phyloP scores from a whole-genome alignment of 1,284 basidiomycete genomes.

The Trametes sp. region DNA sequence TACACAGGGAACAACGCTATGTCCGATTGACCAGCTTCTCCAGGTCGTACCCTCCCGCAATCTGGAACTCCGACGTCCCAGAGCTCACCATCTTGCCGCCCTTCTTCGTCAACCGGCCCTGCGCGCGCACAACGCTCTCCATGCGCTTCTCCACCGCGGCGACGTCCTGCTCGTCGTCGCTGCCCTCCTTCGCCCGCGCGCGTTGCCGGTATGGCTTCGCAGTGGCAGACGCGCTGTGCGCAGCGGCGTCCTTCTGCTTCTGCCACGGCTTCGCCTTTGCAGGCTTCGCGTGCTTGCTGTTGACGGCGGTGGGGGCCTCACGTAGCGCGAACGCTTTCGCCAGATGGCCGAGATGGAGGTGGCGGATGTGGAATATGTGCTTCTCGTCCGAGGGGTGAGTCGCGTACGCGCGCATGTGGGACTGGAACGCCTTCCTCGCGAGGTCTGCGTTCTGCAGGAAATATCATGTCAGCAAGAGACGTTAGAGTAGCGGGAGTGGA shows the following conservation, averaged over 20 bases:
- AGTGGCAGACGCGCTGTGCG: slow-evolving; percentile 27
- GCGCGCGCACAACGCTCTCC: slow-evolving; percentile 85
- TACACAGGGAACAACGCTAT: slow-evolving; percentile 13
- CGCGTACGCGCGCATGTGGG: slow-evolving; percentile 96
- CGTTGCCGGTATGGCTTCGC: slow-evolving; percentile 32
- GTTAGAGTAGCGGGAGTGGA: too few relatives aligned
- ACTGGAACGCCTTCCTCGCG: slow-evolving; percentile 88
- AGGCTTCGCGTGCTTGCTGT: slow-evolving; percentile 36
- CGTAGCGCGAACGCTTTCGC: slow-evolving; percentile 97
- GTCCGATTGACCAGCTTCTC: slow-evolving; percentile 64
- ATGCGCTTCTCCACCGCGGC: slow-evolving; percentile 83
- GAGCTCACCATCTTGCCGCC: slow-evolving; percentile 81
- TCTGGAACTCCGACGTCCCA: slow-evolving; percentile 84
- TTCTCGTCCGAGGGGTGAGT: slow-evolving; percentile 97
- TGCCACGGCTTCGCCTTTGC: slow-evolving; percentile 24
- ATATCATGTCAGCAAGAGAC: background rate
- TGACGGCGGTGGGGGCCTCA: slow-evolving; percentile 85
- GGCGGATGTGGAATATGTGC: slow-evolving; percentile 93
- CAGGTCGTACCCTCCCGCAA: slow-evolving; percentile 71
- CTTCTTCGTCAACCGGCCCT: slow-evolving; percentile 85
- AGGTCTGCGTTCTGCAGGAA: slow-evolving; percentile 69
- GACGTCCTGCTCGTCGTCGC: slow-evolving; percentile 56
- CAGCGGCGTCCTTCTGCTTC: slow-evolving; percentile 22
- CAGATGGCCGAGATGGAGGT: slow-evolving; percentile 94
- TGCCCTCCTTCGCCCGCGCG: slow-evolving; percentile 29